phyloP scores from a whole-genome alignment of 306 rosid species.

The Neltuma alba region DNA sequence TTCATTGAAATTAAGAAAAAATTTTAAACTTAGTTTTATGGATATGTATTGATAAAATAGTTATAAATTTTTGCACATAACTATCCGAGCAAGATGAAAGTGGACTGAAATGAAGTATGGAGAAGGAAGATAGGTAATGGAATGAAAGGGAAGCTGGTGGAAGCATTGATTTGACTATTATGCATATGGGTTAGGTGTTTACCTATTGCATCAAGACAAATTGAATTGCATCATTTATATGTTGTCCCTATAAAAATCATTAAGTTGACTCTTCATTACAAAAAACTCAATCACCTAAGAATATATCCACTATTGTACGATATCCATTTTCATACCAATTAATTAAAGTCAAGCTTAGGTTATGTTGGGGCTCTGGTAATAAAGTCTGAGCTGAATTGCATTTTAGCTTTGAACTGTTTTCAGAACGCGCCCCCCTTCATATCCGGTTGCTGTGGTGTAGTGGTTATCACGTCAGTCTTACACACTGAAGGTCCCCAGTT shows the following conservation, averaged over 20 bases:
- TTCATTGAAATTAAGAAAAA: too few relatives aligned
- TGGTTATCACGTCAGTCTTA: slow-evolving; percentile 56
- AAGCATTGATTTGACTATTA: slow-evolving; percentile 43
- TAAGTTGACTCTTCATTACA: neutral
- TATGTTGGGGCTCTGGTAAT: too few relatives aligned
- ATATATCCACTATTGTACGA: too few relatives aligned
- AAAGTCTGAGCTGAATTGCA: too few relatives aligned
- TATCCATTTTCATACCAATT: too few relatives aligned
- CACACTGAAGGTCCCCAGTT: slow-evolving; percentile 52
- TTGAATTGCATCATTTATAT: neutral
- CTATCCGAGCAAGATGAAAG: neutral
- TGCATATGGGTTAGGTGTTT: slow-evolving; percentile 33
- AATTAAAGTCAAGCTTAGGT: too few relatives aligned
- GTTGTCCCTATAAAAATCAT: too few relatives aligned
- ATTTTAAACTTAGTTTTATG: too few relatives aligned
- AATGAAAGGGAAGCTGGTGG: slow-evolving; percentile 22
- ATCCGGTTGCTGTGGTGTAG: slow-evolving; percentile 46
- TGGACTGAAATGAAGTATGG: neutral
- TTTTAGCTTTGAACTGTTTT: too few relatives aligned
- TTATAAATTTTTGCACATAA: neutral
- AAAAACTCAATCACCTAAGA: too few relatives aligned
- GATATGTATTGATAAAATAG: neutral
- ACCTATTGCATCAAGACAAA: slow-evolving; percentile 2
- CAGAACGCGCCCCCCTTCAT: too few relatives aligned
- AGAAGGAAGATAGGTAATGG: slow-evolving; percentile 6